These are phyloP conservation scores for Suillus decipiens DNA, from an alignment of 768 basidiomycete species.

Conservation along the genomic window DNA sequence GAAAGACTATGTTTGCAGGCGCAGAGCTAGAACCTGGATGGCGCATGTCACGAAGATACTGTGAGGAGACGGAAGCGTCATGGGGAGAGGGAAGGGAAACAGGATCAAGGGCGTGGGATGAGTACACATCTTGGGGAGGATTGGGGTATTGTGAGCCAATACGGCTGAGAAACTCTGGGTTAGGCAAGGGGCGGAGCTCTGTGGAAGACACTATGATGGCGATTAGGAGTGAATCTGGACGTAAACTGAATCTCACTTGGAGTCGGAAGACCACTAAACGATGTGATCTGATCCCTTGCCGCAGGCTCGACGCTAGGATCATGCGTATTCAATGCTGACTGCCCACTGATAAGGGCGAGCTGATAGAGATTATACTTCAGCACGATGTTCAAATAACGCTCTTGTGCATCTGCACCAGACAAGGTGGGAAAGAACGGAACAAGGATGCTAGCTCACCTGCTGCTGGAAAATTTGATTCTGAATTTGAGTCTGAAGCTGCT, in stretches of 20 bases:
- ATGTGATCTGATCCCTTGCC: slow-evolving; percentile 33
- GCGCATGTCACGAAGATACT: slow-evolving; percentile 21
- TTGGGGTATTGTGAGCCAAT: slow-evolving; percentile 52
- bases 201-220: slow-evolving; percentile 55
- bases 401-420: background rate
- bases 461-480: slow-evolving; percentile 90
- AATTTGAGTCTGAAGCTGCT: slow-evolving; percentile 80
- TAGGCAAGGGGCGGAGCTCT: slow-evolving; percentile 63
- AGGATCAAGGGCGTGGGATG: slow-evolving; percentile 26
- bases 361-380: slow-evolving; percentile 29
- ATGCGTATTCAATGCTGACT: slow-evolving; percentile 36
- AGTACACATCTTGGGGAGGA: slow-evolving; percentile 28
- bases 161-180: slow-evolving; percentile 61
- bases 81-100: slow-evolving; percentile 32
- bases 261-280: slow-evolving; percentile 62
- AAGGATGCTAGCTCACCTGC: slow-evolving; percentile 54
- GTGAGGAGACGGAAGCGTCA: slow-evolving; percentile 29
- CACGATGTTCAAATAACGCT: slow-evolving; percentile 2
- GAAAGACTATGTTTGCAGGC: slow-evolving; percentile 73
- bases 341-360: slow-evolving; percentile 70
- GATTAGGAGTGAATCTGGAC: slow-evolving; percentile 17
- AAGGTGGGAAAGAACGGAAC: slow-evolving; percentile 22
- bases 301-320: slow-evolving; percentile 36
- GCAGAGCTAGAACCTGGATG: slow-evolving; percentile 59
- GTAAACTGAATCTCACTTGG: slow-evolving; percentile 50